Evolutionary conservation across 2,329 filamentous ascomycete species (phyloP), one percentile per base, ranked within the genome.

Genomic region (Thermothelomyces thermophilus): DNA sequence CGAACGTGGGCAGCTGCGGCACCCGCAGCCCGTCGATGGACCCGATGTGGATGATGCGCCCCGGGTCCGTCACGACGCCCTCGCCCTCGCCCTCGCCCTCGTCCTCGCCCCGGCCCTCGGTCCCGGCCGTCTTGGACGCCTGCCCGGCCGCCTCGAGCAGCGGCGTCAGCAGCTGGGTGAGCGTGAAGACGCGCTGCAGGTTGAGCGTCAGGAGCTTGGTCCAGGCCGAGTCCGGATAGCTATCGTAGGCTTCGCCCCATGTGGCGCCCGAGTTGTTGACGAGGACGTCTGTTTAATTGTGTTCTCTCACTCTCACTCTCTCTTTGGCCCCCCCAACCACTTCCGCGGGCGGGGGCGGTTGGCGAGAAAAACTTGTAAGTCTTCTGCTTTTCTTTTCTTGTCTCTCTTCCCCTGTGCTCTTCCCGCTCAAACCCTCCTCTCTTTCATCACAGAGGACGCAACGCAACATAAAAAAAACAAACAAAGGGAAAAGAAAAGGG

Each of bases 251-350:
- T 36, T 74, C 80, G 60, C 80, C 82, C 82, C 82, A 85, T 53
- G 80, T 77, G 33, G 76, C 78, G 56, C 82, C 82, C 40, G 72
- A 76, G 68, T 86, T 86, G 70, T 85, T 84, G 57, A 85, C 72
- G 10, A 85, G 73, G 39, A 85, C 70, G 60, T 86, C 19, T 20
- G 30, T 31, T 31, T 11, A n/a, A n/a, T 31, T 31, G 8, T 31
- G 8, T 14, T 31, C 24, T 26, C 24, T 26, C 9, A 5, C 5
- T 26, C 24, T 26, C 24, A 26, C 24, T 26, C 9, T 5, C n/a
- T n/a, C n/a, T n/a, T n/a, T n/a, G n/a, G n/a, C n/a, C n/a, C n/a
- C n/a, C n/a, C n/a, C n/a, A n/a, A n/a, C n/a, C n/a, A n/a, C n/a
- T n/a, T n/a, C n/a, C n/a, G n/a, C n/a, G n/a, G n/a, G n/a, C n/a